Evolutionary conservation across 495 filamentous ascomycete species (phyloP), one percentile per base, ranked within the genome.

Genomic region (Echria macrotheca): DNA sequence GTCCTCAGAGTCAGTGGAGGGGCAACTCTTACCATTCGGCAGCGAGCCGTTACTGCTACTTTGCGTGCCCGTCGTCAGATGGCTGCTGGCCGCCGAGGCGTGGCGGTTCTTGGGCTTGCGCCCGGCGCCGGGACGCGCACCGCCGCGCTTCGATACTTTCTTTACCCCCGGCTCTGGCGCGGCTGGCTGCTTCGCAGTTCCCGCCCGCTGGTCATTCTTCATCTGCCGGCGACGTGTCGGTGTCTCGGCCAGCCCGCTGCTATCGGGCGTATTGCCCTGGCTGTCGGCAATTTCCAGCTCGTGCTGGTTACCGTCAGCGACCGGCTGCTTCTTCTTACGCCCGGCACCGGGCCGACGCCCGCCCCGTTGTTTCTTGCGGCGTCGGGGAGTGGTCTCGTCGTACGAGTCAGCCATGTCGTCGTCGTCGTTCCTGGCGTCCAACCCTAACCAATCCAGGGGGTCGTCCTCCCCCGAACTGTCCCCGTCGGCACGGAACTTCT

Each of bases 21-120:
- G 19, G 22, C 12, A 15, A 23, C 15, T 48, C 43, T 41, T 40
- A 29, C 39, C 39, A 36, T 41, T 22, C 12, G 42, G 12, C 8
- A 19, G 41, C 23, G 9, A 19, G 19, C 29, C 39, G 18, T 33
- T 22, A 31, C 14, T 8, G 4, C 39, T 40, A 8, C 50, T 44
- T 31, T 24, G 38, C 33, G 14, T 29, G 4, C 24, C 21, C 14
- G 38, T 23, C 8, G 33, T 17, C 17, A n/a, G 22, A 10, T 12
- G 17, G 9, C 7, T 21, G 38, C 14, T n/a, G 17, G 5, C 22
- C 3, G 10, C 0, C 32, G 47, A 12, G 50, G 49, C 56, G 22
- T 56, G 49, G n/a, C n/a, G n/a, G n/a, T n/a, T n/a, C 32, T 60
- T 66, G 0, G 60, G 60, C 33, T 66, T 66, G 11, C 63, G 55